Evolutionary conservation across 331 rosid genomes (phyloP).

Genomic region (Quercus tomentella): DNA sequence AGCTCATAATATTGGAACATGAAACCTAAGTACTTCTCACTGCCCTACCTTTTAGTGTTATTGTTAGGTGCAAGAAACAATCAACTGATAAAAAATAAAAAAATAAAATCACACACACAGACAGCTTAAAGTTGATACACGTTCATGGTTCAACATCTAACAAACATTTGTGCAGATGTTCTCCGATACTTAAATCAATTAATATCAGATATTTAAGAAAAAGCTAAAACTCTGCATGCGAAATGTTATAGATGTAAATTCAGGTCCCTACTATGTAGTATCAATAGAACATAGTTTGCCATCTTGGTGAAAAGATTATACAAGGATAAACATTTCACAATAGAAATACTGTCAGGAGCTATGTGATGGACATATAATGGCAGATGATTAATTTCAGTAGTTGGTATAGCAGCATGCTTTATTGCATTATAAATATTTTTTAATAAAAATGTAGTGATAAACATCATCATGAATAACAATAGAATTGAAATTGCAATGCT

Average conservation of each 20-base stretch:
- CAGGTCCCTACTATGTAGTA: background rate
- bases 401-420: background rate
- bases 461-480: background rate
- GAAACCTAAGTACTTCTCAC: background rate
- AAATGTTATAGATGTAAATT: background rate
- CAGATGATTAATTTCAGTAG: background rate
- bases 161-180: background rate
- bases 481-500: conserved; percentile 3
- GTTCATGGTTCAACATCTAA: background rate
- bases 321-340: background rate
- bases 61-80: conserved; percentile 3
- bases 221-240: background rate
- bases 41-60: conserved; percentile 4
- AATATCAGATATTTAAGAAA: background rate
- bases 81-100: background rate
- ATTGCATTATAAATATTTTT: background rate
- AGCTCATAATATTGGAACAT: background rate
- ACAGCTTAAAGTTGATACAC: background rate
- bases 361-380: background rate
- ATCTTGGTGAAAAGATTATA: background rate
- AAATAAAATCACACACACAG: too few relatives aligned
- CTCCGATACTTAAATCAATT: background rate
- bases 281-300: background rate
- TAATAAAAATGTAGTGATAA: background rate
- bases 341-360: background rate